Percentiles rank a stretch among this genome's conserved stretches.
Evolutionary conservation across 495 filamentous ascomycete species (phyloP).

Genomic region (Xylaria nigripes): DNA sequence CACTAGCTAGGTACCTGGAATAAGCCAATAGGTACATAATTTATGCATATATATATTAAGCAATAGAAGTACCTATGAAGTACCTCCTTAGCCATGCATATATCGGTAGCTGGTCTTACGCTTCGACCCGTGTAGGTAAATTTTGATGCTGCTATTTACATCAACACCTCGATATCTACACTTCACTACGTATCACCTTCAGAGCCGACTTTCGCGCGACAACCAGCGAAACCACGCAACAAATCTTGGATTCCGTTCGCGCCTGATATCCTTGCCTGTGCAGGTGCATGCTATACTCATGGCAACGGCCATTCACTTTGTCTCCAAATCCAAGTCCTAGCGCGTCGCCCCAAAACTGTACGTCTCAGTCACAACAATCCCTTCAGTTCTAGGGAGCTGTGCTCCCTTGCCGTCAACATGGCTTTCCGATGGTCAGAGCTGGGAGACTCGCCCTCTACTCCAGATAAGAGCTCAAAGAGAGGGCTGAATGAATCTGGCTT

Average conservation of each 20-base stretch:
- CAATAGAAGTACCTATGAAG: too few relatives aligned
- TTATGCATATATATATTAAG: too few relatives aligned
- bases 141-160: not conserved
- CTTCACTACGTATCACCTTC: not conserved
- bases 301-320: not conserved
- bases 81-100: too few relatives aligned
- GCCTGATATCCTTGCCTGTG: not conserved
- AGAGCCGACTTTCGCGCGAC: not conserved
- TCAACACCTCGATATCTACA: not conserved
- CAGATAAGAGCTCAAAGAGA: constrained; percentile 25
- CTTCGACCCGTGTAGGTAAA: too few relatives aligned
- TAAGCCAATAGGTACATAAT: too few relatives aligned
- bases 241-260: not conserved
- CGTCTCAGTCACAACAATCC: not conserved
- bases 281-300: not conserved
- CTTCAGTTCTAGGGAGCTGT: not conserved
- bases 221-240: not conserved
- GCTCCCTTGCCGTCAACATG: constrained; percentile 18
- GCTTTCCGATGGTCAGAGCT: constrained; percentile 26
- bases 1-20: too few relatives aligned
- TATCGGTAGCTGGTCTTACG: too few relatives aligned
- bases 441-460: constrained; percentile 29
- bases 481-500: constrained; percentile 16
- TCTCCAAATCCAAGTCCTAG: not conserved
- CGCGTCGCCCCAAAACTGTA: not conserved